phyloP scores from a whole-genome alignment of 345 rosid species.

The Clausena lansium region DNA sequence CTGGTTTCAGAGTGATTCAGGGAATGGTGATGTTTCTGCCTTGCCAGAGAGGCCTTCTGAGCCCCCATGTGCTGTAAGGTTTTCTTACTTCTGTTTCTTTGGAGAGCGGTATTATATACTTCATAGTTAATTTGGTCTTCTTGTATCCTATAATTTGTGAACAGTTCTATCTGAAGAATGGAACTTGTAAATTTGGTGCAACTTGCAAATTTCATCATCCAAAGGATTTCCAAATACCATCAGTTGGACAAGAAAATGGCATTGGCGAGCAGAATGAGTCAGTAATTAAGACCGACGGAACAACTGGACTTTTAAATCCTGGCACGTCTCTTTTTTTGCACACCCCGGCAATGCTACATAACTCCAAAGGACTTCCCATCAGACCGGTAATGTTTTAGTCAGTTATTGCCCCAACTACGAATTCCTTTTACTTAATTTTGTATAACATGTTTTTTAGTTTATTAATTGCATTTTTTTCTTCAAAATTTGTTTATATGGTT shows the following conservation, averaged over 20 bases:
- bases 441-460: neutral
- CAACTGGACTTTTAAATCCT: slow-evolving; percentile 28
- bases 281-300: slow-evolving; percentile 28
- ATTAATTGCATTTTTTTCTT: neutral
- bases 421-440: neutral
- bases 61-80: slow-evolving; percentile 80
- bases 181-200: slow-evolving; percentile 85
- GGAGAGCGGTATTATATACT: neutral
- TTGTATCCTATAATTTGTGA: slow-evolving; percentile 23
- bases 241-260: slow-evolving; percentile 44
- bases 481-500: neutral
- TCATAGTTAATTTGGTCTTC: slow-evolving; percentile 19
- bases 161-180: slow-evolving; percentile 92
- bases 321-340: slow-evolving; percentile 33
- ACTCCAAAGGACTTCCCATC: slow-evolving; percentile 90
- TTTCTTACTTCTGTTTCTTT: slow-evolving; percentile 8
- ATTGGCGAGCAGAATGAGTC: slow-evolving; percentile 36
- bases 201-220: slow-evolving; percentile 96
- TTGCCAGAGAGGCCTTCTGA: slow-evolving; percentile 89
- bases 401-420: neutral
- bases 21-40: slow-evolving; percentile 35
- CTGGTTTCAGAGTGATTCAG: slow-evolving; percentile 52
- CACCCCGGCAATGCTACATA: slow-evolving; percentile 54
- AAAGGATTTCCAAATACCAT: slow-evolving; percentile 58
- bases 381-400: slow-evolving; percentile 48